Conservation (phyloP, 2,329 filamentous ascomycete species). For the Podosphaera xanthii region DNA sequence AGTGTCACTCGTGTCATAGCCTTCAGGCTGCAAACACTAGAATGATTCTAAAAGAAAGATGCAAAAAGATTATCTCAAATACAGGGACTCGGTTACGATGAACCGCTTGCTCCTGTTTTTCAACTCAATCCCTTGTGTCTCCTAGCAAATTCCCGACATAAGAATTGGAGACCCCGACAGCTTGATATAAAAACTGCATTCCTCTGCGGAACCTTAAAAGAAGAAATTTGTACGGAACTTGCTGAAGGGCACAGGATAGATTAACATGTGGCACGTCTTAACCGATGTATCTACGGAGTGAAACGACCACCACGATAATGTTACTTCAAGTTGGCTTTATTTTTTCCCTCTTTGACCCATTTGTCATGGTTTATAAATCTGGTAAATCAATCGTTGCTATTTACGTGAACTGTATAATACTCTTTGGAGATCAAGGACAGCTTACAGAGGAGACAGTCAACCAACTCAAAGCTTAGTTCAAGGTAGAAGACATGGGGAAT, state of each 20-base stretch:
- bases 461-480: neutral
- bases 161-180: neutral
- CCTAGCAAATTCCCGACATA: neutral
- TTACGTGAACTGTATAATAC: neutral
- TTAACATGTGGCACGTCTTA: neutral
- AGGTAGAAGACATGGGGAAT: neutral
- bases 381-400: neutral
- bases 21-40: no score
- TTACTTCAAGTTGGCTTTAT: neutral
- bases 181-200: neutral
- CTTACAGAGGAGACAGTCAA: neutral
- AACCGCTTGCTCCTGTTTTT: neutral
- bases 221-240: neutral
- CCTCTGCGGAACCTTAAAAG: neutral
- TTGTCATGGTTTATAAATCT: neutral
- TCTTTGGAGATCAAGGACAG: neutral
- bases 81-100: neutral
- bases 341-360: neutral
- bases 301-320: neutral
- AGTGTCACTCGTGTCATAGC: no score
- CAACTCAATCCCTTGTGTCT: neutral
- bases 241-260: neutral
- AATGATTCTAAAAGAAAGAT: no score
- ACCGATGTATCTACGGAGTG: neutral
- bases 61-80: neutral